A percentile compares a stretch with the other conserved stretches of the same genome.
phyloP scores from a whole-genome alignment of 139 green algal species.

The Pycnococcus provasolii region DNA sequence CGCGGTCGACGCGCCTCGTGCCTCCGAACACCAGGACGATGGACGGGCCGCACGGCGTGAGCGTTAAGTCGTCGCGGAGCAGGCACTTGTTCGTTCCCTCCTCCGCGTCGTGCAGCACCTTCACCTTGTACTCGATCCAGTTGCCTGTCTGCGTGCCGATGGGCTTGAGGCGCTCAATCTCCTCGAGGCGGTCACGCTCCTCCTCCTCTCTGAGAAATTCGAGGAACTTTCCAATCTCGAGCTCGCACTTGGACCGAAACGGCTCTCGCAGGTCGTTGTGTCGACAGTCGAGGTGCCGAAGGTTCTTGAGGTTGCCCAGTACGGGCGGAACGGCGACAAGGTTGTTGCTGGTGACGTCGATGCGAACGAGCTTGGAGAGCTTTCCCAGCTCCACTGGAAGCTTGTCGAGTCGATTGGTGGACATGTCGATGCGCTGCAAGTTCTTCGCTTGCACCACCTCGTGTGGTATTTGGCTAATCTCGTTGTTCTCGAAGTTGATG shows the following conservation, averaged over 20 bases:
- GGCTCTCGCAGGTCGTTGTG: slow-evolving; percentile 67
- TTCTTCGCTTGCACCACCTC: slow-evolving; percentile 49
- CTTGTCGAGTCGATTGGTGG: slow-evolving; percentile 10
- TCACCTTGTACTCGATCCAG: slow-evolving; percentile 42
- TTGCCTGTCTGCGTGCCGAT: slow-evolving; percentile 51
- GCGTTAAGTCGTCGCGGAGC: no score
- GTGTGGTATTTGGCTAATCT: slow-evolving; percentile 56
- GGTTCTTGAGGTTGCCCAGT: slow-evolving; percentile 52
- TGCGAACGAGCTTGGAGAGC: slow-evolving; percentile 46
- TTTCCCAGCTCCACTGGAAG: slow-evolving; percentile 55
- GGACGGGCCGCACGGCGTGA: slow-evolving; percentile 41
- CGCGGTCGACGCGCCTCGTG: slow-evolving; percentile 42
- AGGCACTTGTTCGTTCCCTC: not conserved
- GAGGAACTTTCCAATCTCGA: slow-evolving; percentile 61
- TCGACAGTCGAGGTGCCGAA: slow-evolving; percentile 30
- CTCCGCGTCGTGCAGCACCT: slow-evolving; percentile 18
- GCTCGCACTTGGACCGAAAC: slow-evolving; percentile 53
- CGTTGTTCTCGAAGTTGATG: slow-evolving; percentile 57
- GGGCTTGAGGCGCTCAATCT: slow-evolving; percentile 73
- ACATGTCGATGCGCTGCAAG: slow-evolving; percentile 16
- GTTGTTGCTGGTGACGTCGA: slow-evolving; percentile 68
- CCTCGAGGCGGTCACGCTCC: slow-evolving; percentile 61
- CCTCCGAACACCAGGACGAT: slow-evolving; percentile 62
- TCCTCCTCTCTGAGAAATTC: slow-evolving; percentile 72
- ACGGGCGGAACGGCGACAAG: slow-evolving; percentile 51